Percentiles rank a stretch among this genome's conserved stretches.
Conservation (phyloP, 129 eudicot species). For the Flaveria robusta region DNA sequence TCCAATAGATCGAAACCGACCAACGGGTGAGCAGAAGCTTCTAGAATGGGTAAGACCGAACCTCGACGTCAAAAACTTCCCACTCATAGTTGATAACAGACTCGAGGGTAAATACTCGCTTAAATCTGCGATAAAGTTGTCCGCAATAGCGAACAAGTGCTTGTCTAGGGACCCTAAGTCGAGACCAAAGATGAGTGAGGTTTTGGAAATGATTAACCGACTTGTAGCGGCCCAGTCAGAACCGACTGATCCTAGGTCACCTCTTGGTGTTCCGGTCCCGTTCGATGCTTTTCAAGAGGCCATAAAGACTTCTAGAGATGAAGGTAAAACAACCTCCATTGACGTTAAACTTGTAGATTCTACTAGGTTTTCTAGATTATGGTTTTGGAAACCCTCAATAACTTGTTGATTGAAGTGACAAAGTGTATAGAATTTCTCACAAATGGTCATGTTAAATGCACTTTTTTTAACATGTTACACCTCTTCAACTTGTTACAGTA, state of each 20-base stretch:
- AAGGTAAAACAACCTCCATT: conserved; percentile 39
- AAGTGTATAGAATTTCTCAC: conserved; percentile 13
- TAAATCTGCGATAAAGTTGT: conserved; percentile 57
- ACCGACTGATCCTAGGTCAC: conserved; percentile 33
- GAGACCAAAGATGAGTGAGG: conserved; percentile 81
- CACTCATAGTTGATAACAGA: conserved; percentile 62
- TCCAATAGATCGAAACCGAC: conserved; percentile 67
- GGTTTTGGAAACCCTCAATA: conserved; percentile 50
- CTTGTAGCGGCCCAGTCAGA: conserved; percentile 32
- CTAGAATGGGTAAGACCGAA: conserved; percentile 80
- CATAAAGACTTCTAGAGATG: conserved; percentile 13
- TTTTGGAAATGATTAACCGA: conserved; percentile 58
- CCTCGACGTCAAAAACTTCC: conserved; percentile 59
- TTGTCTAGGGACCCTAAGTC: conserved; percentile 57
- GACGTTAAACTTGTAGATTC: conserved; percentile 44
- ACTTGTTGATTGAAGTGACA: conserved; percentile 38
- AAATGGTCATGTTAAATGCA: background rate
- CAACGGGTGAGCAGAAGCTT: conserved; percentile 70
- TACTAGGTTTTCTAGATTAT: conserved; percentile 54
- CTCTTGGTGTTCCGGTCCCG: conserved; percentile 29
- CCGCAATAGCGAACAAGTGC: conserved; percentile 68
- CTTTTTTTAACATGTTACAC: background rate
- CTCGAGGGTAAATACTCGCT: conserved; percentile 49
- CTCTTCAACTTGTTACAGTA: no score
- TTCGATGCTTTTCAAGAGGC: conserved; percentile 16